These are phyloP conservation scores for Trichoderma pleuroti DNA, from an alignment of 2,329 filamentous ascomycete species.

Conservation along the genomic window DNA sequence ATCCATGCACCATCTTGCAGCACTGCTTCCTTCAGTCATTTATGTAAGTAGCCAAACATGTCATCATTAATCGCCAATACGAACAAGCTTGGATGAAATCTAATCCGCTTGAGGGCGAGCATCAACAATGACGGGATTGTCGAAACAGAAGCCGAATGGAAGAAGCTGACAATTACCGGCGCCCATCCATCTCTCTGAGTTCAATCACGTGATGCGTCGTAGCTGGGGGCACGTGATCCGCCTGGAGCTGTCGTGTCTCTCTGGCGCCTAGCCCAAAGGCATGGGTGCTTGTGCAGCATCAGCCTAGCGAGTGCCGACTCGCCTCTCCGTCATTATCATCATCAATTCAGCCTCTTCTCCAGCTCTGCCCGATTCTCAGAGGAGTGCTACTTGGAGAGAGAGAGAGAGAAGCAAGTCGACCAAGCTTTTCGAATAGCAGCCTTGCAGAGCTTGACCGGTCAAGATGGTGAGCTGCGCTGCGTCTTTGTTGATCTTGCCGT, in stretches of 20 bases:
- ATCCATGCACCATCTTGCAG: background rate
- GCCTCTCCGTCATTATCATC: slow-evolving; percentile 7
- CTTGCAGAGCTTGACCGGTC: slow-evolving; percentile 31
- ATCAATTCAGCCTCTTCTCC: slow-evolving; percentile 13
- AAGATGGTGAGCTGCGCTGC: slow-evolving; percentile 34
- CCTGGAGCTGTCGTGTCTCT: slow-evolving; percentile 42
- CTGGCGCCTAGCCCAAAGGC: slow-evolving; percentile 40
- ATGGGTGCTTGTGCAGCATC: slow-evolving; percentile 27
- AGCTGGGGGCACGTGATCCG: slow-evolving; percentile 30
- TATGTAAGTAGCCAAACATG: background rate
- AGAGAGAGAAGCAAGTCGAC: background rate
- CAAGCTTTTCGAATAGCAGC: slow-evolving; percentile 16
- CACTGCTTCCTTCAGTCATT: background rate
- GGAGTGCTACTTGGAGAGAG: background rate
- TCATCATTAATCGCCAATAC: background rate
- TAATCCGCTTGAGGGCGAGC: background rate
- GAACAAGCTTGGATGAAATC: background rate
- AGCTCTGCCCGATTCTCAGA: background rate
- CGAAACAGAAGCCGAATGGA: background rate
- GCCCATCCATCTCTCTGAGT: background rate
- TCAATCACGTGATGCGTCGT: background rate
- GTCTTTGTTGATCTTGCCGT: background rate
- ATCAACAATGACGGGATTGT: background rate
- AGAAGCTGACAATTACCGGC: background rate
- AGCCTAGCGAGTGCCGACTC: slow-evolving; percentile 14